Evolutionary conservation across 1,284 basidiomycete species (phyloP), one percentile per base, ranked within the genome.

Genomic region (Caloboletus firmus): DNA sequence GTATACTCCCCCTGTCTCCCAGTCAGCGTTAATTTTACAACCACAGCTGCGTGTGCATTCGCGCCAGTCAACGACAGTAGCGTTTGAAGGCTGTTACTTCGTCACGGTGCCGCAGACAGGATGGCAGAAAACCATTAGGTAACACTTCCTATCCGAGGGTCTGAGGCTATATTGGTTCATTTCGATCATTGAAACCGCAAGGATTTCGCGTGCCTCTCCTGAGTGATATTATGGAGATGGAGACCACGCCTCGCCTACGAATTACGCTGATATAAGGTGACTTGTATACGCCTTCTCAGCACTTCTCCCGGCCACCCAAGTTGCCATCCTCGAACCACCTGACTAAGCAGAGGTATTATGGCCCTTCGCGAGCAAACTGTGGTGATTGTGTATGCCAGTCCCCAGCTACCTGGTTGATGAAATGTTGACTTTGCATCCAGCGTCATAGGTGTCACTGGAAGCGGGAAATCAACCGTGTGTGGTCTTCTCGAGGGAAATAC

Each of bases 371-470:
- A 53, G 32, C 56, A 57, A 35, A 48, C 53, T 2, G 45, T 67
- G 13, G 64, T 56, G 43, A 59, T 67, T 49, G 65, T 58, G 65
- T 67, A 64, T 52, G 68, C 42, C 22, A 28, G 28, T 45, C 22
- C 52, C 48, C 32, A 11, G n/a, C 34, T 24, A 18, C 31, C 17
- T 30, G 24, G 31, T 35, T 32, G 34, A 45, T 30, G 30, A 6
- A 7, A 36, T 36, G 6, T 47, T 57, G 56, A 58, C 52, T 50
- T 20, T 36, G 20, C 24, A 36, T 39, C 30, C 28, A 76, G 75
- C 15, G 64, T 76, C 42, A 74, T 77, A 72, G 75, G 75, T 8
- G 66, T 68, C 28, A 71, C 69, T 9, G 73, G 76, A 51, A 74
- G 70, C 40, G 76, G 75, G 39, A 77, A 77, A 61, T 70, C 76